Evolutionary conservation across 2,329 filamentous ascomycete genomes (phyloP).

Genomic region (Scleromitrula shiraiana): DNA sequence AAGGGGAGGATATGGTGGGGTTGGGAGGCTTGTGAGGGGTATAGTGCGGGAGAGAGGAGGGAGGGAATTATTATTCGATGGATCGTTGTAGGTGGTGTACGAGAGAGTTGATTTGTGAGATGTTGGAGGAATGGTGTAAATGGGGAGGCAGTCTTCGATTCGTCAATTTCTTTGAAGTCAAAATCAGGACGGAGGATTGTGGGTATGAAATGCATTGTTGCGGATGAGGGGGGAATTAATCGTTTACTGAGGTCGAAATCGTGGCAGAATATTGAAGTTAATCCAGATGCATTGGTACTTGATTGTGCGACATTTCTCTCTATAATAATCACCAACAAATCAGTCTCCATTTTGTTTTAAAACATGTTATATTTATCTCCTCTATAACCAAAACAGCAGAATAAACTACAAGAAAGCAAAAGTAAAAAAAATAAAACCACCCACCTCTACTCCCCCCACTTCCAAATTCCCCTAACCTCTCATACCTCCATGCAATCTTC

Average conservation of each 20-base stretch:
- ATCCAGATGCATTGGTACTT: slow-evolving; percentile 8
- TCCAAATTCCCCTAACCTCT: slow-evolving; percentile 67
- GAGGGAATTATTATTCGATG: slow-evolving; percentile 82
- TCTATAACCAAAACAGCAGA: slow-evolving; percentile 23
- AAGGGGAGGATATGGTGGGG: slow-evolving; percentile 73
- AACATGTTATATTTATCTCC: slow-evolving; percentile 6
- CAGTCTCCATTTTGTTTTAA: slow-evolving; percentile 13
- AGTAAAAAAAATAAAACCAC: no score
- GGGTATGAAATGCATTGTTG: slow-evolving; percentile 45
- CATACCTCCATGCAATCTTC: slow-evolving; percentile 99
- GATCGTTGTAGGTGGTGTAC: slow-evolving; percentile 49
- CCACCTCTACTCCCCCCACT: slow-evolving; percentile 41
- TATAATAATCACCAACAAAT: slow-evolving; percentile 14
- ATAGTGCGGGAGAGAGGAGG: slow-evolving; percentile 79
- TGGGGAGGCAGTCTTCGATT: slow-evolving; percentile 36
- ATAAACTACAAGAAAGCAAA: slow-evolving; percentile 47
- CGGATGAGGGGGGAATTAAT: slow-evolving; percentile 46
- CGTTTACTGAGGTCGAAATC: slow-evolving; percentile 64
- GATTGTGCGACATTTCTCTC: slow-evolving; percentile 19
- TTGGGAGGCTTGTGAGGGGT: slow-evolving; percentile 59
- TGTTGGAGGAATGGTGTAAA: slow-evolving; percentile 58
- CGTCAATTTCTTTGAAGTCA: slow-evolving; percentile 26
- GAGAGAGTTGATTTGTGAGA: slow-evolving; percentile 47
- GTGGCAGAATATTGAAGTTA: slow-evolving; percentile 52
- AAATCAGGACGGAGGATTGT: slow-evolving; percentile 28